Conservation (phyloP, 352 stramenopile species). For the Pythium biforme region DNA sequence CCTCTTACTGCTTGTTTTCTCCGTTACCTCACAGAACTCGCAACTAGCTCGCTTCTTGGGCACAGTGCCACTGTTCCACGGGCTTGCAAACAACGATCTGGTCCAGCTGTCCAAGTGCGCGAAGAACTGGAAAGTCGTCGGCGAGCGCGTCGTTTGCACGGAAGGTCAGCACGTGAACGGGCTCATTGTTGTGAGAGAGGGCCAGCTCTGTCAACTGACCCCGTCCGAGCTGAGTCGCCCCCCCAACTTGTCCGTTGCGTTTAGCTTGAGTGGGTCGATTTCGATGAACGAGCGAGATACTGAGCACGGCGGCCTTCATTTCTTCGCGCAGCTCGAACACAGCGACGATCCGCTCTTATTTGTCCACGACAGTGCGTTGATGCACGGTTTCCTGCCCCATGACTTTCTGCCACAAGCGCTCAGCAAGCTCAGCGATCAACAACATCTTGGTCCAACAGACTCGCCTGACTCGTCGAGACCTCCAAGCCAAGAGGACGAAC, state of each 20-base stretch:
- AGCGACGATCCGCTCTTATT: slow-evolving; percentile 49
- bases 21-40: background rate
- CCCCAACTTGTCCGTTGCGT: slow-evolving; percentile 46
- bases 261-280: slow-evolving; percentile 48
- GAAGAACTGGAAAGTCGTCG: slow-evolving; percentile 42
- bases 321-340: slow-evolving; percentile 60
- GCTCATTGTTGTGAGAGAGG: slow-evolving; percentile 48
- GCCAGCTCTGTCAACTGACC: slow-evolving; percentile 46
- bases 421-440: slow-evolving; percentile 9
- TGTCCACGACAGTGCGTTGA: slow-evolving; percentile 37
- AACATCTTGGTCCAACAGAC: background rate
- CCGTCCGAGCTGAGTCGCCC: slow-evolving; percentile 39
- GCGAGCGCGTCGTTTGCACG: slow-evolving; percentile 50
- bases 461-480: background rate
- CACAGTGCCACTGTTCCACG: slow-evolving; percentile 40
- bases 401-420: slow-evolving; percentile 31
- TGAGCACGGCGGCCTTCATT: slow-evolving; percentile 33
- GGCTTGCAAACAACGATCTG: slow-evolving; percentile 34
- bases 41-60: slow-evolving; percentile 39
- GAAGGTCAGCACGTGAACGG: slow-evolving; percentile 58
- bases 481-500: background rate
- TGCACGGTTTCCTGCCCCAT: slow-evolving; percentile 53
- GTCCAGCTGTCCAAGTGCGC: slow-evolving; percentile 21
- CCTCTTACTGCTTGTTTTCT: background rate
- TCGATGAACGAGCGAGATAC: slow-evolving; percentile 16